Percentiles rank a stretch among this genome's conserved stretches.
Conservation (phyloP, 202 grass and related monocot genomes). For the Schoenoplectus triqueter region DNA sequence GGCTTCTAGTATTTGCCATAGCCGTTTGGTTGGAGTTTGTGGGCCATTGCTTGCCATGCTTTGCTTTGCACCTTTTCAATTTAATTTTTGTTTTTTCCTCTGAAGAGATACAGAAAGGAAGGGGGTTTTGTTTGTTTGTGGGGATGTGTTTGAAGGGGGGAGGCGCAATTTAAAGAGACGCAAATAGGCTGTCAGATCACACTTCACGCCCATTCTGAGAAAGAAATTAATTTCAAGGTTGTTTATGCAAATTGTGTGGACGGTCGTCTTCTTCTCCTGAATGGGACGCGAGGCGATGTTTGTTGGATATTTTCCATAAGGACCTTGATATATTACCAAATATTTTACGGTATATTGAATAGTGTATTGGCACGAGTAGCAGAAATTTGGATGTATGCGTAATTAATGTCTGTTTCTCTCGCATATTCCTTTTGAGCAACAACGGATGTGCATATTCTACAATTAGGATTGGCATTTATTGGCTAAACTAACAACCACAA, state of each 20-base stretch:
- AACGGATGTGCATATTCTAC: too few species aligned
- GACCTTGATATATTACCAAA: background rate
- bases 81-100: background rate
- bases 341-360: background rate
- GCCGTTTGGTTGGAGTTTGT: slow-evolving; percentile 37
- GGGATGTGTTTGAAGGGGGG: slow-evolving; percentile 13
- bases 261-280: background rate
- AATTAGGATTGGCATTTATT: too few species aligned
- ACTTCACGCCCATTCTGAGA: background rate
- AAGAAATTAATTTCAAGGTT: background rate
- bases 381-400: background rate
- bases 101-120: background rate
- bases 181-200: background rate
- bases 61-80: background rate
- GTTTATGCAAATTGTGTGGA: background rate
- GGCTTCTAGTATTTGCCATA: slow-evolving; percentile 56
- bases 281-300: background rate
- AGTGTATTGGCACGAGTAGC: background rate
- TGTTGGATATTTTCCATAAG: background rate
- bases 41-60: slow-evolving; percentile 26
- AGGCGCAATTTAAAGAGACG: slow-evolving; percentile 32
- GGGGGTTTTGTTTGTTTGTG: slow-evolving; percentile 12
- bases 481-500: too few species aligned
- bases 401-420: background rate
- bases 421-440: too few species aligned